Evolutionary conservation across 345 rosid genomes (phyloP).

Genomic region (Cardamine resedifolia): DNA sequence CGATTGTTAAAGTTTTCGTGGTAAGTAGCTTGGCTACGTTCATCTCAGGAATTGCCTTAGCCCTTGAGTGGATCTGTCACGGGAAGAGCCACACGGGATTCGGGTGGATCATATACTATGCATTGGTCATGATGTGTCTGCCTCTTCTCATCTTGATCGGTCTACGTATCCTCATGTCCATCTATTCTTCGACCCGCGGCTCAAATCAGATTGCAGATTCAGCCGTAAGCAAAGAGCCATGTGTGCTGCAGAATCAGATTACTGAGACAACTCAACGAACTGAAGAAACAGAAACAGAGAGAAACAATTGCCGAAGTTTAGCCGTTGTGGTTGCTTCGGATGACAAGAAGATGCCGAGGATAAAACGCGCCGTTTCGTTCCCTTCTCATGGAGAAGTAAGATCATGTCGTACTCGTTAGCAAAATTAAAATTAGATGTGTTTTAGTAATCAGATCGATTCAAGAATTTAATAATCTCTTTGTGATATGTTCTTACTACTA

Average conservation of each 20-base stretch:
- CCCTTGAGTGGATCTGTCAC: slow-evolving; percentile 31
- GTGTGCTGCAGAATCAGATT: neutral
- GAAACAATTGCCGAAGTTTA: slow-evolving; percentile 17
- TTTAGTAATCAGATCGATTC: neutral
- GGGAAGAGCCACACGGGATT: slow-evolving; percentile 32
- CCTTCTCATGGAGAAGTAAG: slow-evolving; percentile 25
- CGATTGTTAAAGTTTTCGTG: slow-evolving; percentile 26
- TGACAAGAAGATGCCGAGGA: slow-evolving; percentile 4
- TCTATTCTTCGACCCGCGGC: neutral
- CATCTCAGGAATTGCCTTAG: slow-evolving; percentile 28
- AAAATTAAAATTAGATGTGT: neutral
- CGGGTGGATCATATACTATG: slow-evolving; percentile 32
- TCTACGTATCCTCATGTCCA: slow-evolving; percentile 8
- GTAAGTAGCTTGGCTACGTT: slow-evolving; percentile 27
- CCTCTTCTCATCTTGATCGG: slow-evolving; percentile 23
- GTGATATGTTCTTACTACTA: neutral
- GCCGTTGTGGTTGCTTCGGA: slow-evolving; percentile 21
- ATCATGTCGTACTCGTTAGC: slow-evolving; percentile 30
- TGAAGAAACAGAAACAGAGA: slow-evolving; percentile 9
- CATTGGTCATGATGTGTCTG: slow-evolving; percentile 25
- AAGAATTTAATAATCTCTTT: neutral
- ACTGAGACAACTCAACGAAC: neutral
- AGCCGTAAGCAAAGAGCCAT: neutral
- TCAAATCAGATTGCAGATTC: slow-evolving; percentile 19
- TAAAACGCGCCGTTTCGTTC: slow-evolving; percentile 28